Base-by-base conservation (phyloP, 345 rosid genomes). In the Sisymbrium altissimum region DNA sequence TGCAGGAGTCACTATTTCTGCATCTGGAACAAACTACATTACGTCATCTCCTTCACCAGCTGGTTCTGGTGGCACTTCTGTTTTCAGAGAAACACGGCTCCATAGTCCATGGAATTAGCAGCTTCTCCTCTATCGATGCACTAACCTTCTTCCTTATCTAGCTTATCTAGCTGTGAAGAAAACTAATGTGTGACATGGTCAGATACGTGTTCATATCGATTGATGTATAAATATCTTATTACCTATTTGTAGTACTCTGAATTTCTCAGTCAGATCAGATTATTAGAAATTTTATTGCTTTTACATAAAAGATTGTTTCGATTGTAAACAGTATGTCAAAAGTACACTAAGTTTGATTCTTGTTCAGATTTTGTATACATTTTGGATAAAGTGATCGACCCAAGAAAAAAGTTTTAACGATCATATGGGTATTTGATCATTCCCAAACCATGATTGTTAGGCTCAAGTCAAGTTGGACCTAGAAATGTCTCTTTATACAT, bases 11-110 rank as follows among this genome's bases (percentile, higher is more conserved):
- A n/a, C 88, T 3, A 85, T 88, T 23, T 90, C 92, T 71, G 83
- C 84, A 4, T 87, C 97, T 3, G 98, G 97, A 69, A 89, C 91
- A 80, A 91, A 85, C 80, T 89, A 88, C 57, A 25, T 87, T 9
- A 85, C 89, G 27, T 94, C 96, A 49, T 87, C 98, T 25, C 98
- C 98, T 61, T 94, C 95, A 15, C 97, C 98, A 13, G 97, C 87
- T 64, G 95, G 96, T 69, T 91, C 93, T 38, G 97, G 97, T 40
- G 90, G 98, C 64, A 94, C 95, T 64, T 89, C 92, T 23, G 89
- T 86, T 43, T 91, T 86, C 77, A 82, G 88, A 76, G 97, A 89
- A 64, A 69, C 90, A 38, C 75, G 90, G 53, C 87, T 86, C 60
- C 96, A 88, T 45, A 89, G 93, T 74, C 97, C 97, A 25, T 91